phyloP scores from a whole-genome alignment of 2,329 filamentous ascomycete species.

The Phaeosphaeriaceae sp. region DNA sequence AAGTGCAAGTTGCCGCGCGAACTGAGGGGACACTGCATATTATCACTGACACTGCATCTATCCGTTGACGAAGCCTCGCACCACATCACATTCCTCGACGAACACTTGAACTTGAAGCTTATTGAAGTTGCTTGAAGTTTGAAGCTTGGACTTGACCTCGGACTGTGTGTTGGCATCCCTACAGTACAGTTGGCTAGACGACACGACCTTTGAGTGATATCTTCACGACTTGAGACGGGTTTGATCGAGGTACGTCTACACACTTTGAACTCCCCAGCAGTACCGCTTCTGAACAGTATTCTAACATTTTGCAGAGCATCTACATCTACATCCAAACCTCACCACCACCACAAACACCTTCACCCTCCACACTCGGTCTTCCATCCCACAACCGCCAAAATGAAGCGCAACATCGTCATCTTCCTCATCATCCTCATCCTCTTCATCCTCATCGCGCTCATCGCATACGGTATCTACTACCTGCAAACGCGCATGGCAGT shows the following conservation, averaged over 20 bases:
- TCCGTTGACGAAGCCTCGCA: background rate
- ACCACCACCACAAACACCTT: background rate
- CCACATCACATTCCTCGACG: background rate
- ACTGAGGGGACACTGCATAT: background rate
- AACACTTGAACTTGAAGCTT: background rate
- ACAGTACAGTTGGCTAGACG: background rate
- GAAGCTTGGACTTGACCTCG: background rate
- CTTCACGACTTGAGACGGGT: background rate
- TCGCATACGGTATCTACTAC: constrained; percentile 59
- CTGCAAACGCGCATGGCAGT: constrained; percentile 54
- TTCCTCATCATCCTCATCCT: constrained; percentile 61
- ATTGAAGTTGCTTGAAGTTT: background rate
- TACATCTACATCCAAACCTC: background rate
- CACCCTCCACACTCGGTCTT: no score
- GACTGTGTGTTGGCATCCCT: background rate
- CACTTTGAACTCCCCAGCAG: background rate
- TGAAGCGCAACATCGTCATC: constrained; percentile 62
- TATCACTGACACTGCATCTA: background rate
- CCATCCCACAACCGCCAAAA: constrained; percentile 27
- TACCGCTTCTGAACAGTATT: background rate
- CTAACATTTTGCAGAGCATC: background rate
- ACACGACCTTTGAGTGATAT: background rate
- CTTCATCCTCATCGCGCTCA: constrained; percentile 58
- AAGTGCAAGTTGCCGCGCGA: background rate
- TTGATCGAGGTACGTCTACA: background rate